Conservation (phyloP, 2,329 filamentous ascomycete species). For the Ceratocystis huliohia region DNA sequence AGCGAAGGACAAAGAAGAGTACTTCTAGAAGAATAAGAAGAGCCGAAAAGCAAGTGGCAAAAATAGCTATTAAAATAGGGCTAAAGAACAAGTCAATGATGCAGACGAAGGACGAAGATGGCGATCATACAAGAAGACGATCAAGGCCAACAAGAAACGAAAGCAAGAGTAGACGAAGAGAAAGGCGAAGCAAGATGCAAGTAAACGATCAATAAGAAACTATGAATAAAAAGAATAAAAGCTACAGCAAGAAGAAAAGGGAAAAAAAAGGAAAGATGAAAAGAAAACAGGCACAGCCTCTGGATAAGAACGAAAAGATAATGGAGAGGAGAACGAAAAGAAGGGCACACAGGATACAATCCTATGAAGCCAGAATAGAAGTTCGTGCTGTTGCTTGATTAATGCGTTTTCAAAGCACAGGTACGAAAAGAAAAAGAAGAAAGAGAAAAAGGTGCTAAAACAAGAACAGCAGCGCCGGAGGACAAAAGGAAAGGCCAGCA, state of each 20-base stretch:
- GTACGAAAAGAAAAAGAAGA: slow-evolving; percentile 7
- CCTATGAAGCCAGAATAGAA: slow-evolving; percentile 10
- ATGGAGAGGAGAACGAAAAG: background rate
- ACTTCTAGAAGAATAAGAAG: slow-evolving; percentile 10
- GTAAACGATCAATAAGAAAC: background rate
- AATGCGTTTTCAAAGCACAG: slow-evolving; percentile 3
- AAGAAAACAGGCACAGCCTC: background rate
- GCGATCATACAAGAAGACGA: background rate
- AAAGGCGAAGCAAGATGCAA: background rate
- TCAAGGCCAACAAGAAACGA: slow-evolving; percentile 1
- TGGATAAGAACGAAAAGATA: background rate
- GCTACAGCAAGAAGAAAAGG: slow-evolving; percentile 3
- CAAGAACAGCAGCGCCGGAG: background rate
- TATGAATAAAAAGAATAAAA: background rate
- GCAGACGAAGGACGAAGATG: background rate
- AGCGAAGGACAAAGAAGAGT: background rate
- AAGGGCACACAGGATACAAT: slow-evolving; percentile 5
- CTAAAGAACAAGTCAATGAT: background rate
- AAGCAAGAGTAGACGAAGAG: background rate
- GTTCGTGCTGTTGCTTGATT: background rate
- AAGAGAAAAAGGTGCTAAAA: slow-evolving; percentile 8
- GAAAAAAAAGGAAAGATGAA: background rate
- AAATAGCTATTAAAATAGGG: background rate
- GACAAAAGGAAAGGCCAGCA: background rate
- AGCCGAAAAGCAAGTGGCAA: background rate